Evolutionary conservation across 1,139 yeast genomes (phyloP), one percentile per base, ranked within the genome.

Genomic region (Taphrina deformans): DNA sequence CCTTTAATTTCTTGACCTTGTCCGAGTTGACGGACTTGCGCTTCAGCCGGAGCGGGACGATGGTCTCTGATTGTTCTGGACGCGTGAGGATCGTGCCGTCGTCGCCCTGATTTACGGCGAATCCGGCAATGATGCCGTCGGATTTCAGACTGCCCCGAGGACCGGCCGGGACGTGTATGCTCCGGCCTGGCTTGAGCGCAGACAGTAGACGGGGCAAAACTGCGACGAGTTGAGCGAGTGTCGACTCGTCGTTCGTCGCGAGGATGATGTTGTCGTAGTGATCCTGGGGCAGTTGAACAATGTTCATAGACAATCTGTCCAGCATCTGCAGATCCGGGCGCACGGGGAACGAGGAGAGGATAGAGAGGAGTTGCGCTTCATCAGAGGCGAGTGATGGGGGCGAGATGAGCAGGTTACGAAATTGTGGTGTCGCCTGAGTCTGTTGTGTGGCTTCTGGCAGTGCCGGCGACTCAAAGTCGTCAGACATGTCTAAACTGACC

Each of bases 351-450:
- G 65, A 60, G 38, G 73, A 71, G 70, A 83, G 82, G 55, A 77
- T 74, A 1, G 70, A 63, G 55, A 78, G 81, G 26, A 86, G 84
- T 46, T 75, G 68, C 24, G 75, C 78, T 40, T 85, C 86, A 52
- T 84, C 82, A 0, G 89, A 83, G 4, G 88, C 91, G 63, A 85
- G 82, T 4, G 89, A 85, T 12, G 95, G 93, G 71, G 88, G 92
- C 62, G 88, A 80, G 64, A 88, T 78, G 52, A 88, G 77, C 63
- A 87, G 41, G 18, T 38, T 59, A 14, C 23, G 33, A 24, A 35
- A 59, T 7, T 21, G 18, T 12, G 63, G 31, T 16, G 63, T 52
- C 24, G 63, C 63, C 16, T 35, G 40, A 10, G 63, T 59, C 26
- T 35, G 40, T 2, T 12, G 48, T 1, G 56, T 41, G 14, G 63